phyloP scores from a whole-genome alignment of 805 yeast species.

The Lachancea meyersii region DNA sequence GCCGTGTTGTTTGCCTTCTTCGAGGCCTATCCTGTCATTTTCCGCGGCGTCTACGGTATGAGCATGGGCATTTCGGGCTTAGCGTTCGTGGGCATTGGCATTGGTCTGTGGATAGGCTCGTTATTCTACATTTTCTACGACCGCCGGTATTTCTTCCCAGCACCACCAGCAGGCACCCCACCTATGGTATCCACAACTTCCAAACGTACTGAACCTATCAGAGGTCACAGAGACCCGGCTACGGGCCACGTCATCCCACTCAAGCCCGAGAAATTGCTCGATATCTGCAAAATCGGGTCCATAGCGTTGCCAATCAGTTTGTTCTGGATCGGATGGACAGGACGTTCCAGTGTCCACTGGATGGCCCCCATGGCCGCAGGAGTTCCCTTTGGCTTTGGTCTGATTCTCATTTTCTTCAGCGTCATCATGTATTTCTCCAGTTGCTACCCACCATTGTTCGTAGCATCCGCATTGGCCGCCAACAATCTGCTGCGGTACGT shows the following conservation, averaged over 20 bases:
- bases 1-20: constrained; percentile 76
- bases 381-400: constrained; percentile 69
- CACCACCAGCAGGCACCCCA: constrained; percentile 54
- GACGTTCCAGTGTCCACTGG: constrained; percentile 59
- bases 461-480: constrained; percentile 88
- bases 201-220: constrained; percentile 24
- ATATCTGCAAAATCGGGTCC: constrained; percentile 62
- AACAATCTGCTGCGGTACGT: constrained; percentile 73
- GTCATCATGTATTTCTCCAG: constrained; percentile 62
- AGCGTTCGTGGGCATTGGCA: constrained; percentile 64
- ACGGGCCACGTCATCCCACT: constrained; percentile 50
- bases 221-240: constrained; percentile 42
- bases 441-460: constrained; percentile 66
- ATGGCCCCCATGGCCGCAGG: constrained; percentile 73
- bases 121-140: constrained; percentile 45
- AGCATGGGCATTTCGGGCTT: constrained; percentile 56
- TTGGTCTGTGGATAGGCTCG: constrained; percentile 58
- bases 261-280: constrained; percentile 55
- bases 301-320: constrained; percentile 58
- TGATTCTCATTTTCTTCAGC: constrained; percentile 65
- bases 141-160: constrained; percentile 44
- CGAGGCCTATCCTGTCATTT: constrained; percentile 72
- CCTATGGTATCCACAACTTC: constrained; percentile 35
- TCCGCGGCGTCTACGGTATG: constrained; percentile 59
- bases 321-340: constrained; percentile 82